These are phyloP conservation scores for Apiospora hydei DNA, from an alignment of 2,329 filamentous ascomycete genomes.

Conservation along the genomic window DNA sequence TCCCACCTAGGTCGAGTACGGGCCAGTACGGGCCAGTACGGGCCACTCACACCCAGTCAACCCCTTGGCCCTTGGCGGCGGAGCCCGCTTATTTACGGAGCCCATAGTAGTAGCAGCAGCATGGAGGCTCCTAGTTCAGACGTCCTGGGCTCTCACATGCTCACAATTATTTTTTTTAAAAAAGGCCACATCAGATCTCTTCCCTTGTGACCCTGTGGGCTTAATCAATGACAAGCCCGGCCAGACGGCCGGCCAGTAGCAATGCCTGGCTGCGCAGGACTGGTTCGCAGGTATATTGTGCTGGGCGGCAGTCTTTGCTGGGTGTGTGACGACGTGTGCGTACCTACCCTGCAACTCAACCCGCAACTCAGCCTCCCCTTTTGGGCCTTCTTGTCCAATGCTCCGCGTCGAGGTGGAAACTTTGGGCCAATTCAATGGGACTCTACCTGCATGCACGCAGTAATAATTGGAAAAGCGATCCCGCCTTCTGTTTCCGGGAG, in stretches of 20 bases:
- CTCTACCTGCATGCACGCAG: conserved; percentile 13
- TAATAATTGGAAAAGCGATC: conserved; percentile 18
- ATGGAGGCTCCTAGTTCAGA: conserved; percentile 24
- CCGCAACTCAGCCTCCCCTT: conserved; percentile 12
- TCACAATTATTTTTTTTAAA: neutral
- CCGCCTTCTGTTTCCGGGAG: conserved; percentile 26
- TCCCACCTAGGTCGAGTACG: neutral
- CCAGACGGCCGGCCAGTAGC: neutral
- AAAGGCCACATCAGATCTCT: conserved; percentile 12
- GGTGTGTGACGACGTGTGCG: neutral
- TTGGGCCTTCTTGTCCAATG: neutral
- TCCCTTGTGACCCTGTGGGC: conserved; percentile 22
- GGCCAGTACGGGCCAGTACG: neutral
- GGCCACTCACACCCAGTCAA: neutral
- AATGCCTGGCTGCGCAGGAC: neutral
- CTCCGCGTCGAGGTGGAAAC: conserved; percentile 1
- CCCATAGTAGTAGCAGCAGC: neutral
- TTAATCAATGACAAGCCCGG: conserved; percentile 12
- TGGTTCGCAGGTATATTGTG: neutral
- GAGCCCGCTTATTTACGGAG: conserved; percentile 24
- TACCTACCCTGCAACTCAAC: neutral
- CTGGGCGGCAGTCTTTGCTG: neutral
- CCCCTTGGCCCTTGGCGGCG: conserved; percentile 21
- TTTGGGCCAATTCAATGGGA: conserved; percentile 6
- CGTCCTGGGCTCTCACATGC: conserved; percentile 25